Evolutionary conservation across 2,329 filamentous ascomycete genomes (phyloP).

Genomic region (Ilyonectria robusta): DNA sequence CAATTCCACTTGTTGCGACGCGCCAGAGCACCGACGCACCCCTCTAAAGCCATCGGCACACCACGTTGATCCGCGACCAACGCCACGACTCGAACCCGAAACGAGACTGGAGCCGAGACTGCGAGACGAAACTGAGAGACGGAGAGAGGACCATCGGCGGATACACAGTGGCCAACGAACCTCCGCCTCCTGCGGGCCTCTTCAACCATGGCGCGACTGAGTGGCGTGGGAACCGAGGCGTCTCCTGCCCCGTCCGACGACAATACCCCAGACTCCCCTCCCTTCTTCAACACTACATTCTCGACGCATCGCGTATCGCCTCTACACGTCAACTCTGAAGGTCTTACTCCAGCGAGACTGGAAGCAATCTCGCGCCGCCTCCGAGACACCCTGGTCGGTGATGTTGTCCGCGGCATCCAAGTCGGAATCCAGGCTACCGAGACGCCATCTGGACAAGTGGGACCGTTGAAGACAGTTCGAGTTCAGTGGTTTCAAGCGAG

Average conservation of each 20-base stretch:
- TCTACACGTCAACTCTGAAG: constrained; percentile 61
- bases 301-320: constrained; percentile 70
- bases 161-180: not conserved
- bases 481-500: constrained; percentile 61
- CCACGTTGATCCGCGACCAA: not conserved
- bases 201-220: constrained; percentile 41
- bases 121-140: not conserved
- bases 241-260: constrained; percentile 28
- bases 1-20: not conserved
- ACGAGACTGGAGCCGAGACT: not conserved
- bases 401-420: constrained; percentile 73
- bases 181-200: too few relatives aligned
- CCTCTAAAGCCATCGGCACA: not conserved
- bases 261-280: constrained; percentile 49
- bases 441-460: constrained; percentile 55
- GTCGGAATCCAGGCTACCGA: constrained; percentile 63
- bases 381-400: constrained; percentile 69
- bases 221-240: constrained; percentile 37
- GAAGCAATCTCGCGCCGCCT: constrained; percentile 62
- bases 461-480: constrained; percentile 61
- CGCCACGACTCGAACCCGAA: not conserved
- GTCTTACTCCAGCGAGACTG: constrained; percentile 57
- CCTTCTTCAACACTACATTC: constrained; percentile 72
- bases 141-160: too few relatives aligned
- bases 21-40: not conserved